Evolutionary conservation across 2,329 filamentous ascomycete species (phyloP).

Genomic region (Hirsutella minnesotensis): DNA sequence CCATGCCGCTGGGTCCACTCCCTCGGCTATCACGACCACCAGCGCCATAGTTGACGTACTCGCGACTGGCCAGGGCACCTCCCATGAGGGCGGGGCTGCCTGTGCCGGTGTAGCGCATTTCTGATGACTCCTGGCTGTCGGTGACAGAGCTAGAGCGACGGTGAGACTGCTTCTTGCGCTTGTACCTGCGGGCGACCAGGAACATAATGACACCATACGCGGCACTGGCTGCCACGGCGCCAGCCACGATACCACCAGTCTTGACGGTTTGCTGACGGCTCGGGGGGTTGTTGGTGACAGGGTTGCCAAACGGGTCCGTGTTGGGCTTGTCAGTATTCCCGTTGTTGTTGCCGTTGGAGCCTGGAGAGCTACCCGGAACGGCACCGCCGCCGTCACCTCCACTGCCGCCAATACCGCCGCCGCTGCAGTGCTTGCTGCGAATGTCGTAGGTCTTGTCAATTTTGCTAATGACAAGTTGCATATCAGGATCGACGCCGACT

Average conservation of each 20-base stretch:
- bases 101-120: constrained; percentile 37
- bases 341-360: constrained; percentile 24
- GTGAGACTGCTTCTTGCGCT: constrained; percentile 70
- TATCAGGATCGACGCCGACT: constrained; percentile 23
- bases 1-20: constrained; percentile 48
- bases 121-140: constrained; percentile 31
- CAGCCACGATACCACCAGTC: constrained; percentile 60
- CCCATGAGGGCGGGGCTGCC: constrained; percentile 57
- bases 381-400: constrained; percentile 11
- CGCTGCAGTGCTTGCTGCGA: constrained; percentile 22
- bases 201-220: constrained; percentile 95
- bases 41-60: constrained; percentile 40
- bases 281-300: not conserved
- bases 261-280: constrained; percentile 38
- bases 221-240: constrained; percentile 64
- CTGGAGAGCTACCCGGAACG: constrained; percentile 6
- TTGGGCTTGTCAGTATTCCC: not conserved
- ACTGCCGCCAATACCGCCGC: constrained; percentile 21
- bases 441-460: constrained; percentile 61
- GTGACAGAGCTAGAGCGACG: constrained; percentile 64
- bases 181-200: constrained; percentile 80
- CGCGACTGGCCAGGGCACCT: constrained; percentile 48
- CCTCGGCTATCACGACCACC: constrained; percentile 47
- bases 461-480: constrained; percentile 41
- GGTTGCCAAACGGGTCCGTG: not conserved